Evolutionary conservation across 1,284 basidiomycete genomes (phyloP).

Genomic region (Phellinidium pouzarii): DNA sequence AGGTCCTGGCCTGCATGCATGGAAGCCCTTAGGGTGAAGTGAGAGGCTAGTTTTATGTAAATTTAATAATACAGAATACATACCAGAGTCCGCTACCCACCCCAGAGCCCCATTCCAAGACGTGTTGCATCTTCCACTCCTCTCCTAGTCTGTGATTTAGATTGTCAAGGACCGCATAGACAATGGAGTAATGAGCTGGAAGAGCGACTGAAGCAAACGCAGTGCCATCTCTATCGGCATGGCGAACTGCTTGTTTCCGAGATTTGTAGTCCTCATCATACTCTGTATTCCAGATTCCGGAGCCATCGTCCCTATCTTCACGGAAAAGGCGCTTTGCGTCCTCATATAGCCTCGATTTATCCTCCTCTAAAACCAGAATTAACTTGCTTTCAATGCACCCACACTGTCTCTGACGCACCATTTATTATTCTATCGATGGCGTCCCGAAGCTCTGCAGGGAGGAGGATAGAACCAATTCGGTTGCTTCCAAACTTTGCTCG

Average conservation of each 20-base stretch:
- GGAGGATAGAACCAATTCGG: slow-evolving; percentile 56
- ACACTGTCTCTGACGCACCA: slow-evolving; percentile 34
- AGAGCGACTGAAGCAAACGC: slow-evolving; percentile 71
- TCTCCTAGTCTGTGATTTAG: slow-evolving; percentile 54
- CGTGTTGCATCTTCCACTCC: slow-evolving; percentile 46
- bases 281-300: slow-evolving; percentile 41
- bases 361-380: slow-evolving; percentile 38
- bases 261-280: slow-evolving; percentile 57
- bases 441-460: slow-evolving; percentile 65
- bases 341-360: slow-evolving; percentile 56
- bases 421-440: slow-evolving; percentile 52
- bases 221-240: slow-evolving; percentile 59
- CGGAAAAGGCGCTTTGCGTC: slow-evolving; percentile 68
- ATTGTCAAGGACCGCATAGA: slow-evolving; percentile 60
- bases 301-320: slow-evolving; percentile 28
- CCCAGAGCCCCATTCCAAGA: slow-evolving; percentile 73
- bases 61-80: slow-evolving; percentile 21
- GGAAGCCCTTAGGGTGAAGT: slow-evolving; percentile 46
- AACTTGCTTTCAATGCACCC: slow-evolving; percentile 14
- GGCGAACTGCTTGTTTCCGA: slow-evolving; percentile 45
- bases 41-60: background rate
- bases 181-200: slow-evolving; percentile 70
- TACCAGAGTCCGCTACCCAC: slow-evolving; percentile 74
- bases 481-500: slow-evolving; percentile 75
- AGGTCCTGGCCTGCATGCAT: slow-evolving; percentile 52